Conservation (phyloP, 1,139 yeast species). For the Kodamaea sp. region DNA sequence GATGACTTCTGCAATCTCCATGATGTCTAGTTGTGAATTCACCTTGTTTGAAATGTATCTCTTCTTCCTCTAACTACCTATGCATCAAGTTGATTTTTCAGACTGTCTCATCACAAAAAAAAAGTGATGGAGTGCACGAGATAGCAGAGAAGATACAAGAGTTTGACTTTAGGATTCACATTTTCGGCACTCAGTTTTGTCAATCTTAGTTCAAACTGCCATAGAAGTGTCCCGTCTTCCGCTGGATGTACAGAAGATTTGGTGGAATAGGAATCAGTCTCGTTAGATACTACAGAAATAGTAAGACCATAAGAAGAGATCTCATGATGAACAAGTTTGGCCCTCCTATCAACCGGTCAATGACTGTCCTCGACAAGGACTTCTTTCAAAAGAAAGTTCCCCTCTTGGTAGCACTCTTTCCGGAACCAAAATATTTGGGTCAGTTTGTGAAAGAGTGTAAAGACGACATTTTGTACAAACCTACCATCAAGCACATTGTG, state of each 20-base stretch:
- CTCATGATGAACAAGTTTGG: slow-evolving; percentile 32
- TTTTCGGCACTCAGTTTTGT: no score
- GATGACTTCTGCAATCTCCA: slow-evolving; percentile 28
- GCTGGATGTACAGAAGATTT: neutral
- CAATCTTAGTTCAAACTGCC: no score
- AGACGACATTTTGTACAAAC: slow-evolving; percentile 59
- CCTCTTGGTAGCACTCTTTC: slow-evolving; percentile 66
- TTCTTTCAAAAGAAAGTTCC: slow-evolving; percentile 59
- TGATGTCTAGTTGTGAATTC: no score
- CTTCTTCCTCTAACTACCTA: no score
- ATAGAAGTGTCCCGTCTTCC: no score
- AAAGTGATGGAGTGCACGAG: no score
- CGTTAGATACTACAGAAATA: slow-evolving; percentile 5
- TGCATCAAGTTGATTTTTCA: no score
- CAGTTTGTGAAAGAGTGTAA: slow-evolving; percentile 53
- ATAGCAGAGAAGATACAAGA: no score
- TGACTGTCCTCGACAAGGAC: slow-evolving; percentile 65
- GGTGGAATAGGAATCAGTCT: neutral
- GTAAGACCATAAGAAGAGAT: slow-evolving; percentile 6
- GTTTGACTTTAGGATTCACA: no score
- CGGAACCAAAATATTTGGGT: slow-evolving; percentile 64
- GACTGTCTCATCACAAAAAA: no score
- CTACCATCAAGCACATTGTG: slow-evolving; percentile 67
- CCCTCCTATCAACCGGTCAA: slow-evolving; percentile 71
- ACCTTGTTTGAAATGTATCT: no score